phyloP scores from a whole-genome alignment of 495 filamentous ascomycete species.

The Hamigera avellanea region DNA sequence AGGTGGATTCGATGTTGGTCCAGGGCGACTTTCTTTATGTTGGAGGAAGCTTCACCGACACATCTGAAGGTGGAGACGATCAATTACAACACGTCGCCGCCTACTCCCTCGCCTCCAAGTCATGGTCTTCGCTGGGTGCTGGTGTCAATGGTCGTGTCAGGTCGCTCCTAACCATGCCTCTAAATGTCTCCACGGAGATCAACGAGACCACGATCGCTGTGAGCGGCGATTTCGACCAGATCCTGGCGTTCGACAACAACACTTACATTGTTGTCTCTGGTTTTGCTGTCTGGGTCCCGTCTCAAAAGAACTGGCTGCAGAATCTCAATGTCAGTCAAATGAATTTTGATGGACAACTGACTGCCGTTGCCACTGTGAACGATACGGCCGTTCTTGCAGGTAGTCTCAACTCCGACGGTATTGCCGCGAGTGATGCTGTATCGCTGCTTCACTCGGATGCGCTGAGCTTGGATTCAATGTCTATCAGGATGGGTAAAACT shows the following conservation, averaged over 20 bases:
- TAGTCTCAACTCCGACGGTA: slow-evolving; percentile 56
- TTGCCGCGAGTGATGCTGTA: slow-evolving; percentile 58
- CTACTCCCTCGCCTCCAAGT: slow-evolving; percentile 55
- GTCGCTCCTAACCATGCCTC: slow-evolving; percentile 58
- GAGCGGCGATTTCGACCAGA: slow-evolving; percentile 66
- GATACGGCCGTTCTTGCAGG: slow-evolving; percentile 63
- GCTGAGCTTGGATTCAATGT: slow-evolving; percentile 42
- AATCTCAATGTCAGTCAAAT: slow-evolving; percentile 59
- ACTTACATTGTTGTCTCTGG: slow-evolving; percentile 50
- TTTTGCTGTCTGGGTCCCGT: slow-evolving; percentile 93
- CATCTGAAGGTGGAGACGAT: slow-evolving; percentile 42
- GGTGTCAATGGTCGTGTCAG: slow-evolving; percentile 76
- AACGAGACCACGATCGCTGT: slow-evolving; percentile 67
- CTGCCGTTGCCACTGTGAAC: slow-evolving; percentile 51
- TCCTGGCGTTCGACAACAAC: slow-evolving; percentile 54
- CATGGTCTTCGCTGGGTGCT: slow-evolving; percentile 71
- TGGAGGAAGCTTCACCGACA: slow-evolving; percentile 76
- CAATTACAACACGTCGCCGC: slow-evolving; percentile 64
- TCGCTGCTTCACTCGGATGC: slow-evolving; percentile 40
- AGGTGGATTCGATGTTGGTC: slow-evolving; percentile 57
- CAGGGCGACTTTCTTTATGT: slow-evolving; percentile 61
- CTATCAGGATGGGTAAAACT: slow-evolving; percentile 49
- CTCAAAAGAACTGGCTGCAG: slow-evolving; percentile 75
- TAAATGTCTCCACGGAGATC: slow-evolving; percentile 63
- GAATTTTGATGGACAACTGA: slow-evolving; percentile 58